A percentile compares a stretch with the other conserved stretches of the same genome.
phyloP scores from a whole-genome alignment of 2,329 filamentous ascomycete genomes.

The Cordyceps sp. region DNA sequence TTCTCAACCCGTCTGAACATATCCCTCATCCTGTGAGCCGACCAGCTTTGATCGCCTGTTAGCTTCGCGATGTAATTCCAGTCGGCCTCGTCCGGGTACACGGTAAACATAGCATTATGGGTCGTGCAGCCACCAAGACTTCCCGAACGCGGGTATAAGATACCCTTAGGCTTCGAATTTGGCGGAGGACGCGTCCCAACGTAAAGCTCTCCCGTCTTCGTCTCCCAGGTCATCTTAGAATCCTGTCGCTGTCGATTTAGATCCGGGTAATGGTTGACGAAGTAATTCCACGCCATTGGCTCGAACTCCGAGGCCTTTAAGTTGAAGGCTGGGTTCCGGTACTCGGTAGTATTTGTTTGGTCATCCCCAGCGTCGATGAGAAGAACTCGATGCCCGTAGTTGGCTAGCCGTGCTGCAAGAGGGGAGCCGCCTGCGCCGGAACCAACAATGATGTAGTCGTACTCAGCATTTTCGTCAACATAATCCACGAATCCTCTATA shows the following conservation, averaged over 20 bases:
- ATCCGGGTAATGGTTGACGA: constrained; percentile 43
- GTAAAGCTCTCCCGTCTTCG: constrained; percentile 31
- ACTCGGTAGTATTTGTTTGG: constrained; percentile 23
- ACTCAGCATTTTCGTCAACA: constrained; percentile 2
- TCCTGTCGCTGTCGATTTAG: constrained; percentile 33
- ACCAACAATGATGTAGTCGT: constrained; percentile 47
- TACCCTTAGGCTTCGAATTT: constrained; percentile 22
- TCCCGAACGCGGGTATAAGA: constrained; percentile 28
- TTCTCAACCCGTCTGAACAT: constrained; percentile 41
- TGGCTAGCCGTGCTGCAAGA: constrained; percentile 38
- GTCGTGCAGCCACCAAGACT: constrained; percentile 34
- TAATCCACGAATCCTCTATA: not conserved
- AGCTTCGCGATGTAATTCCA: constrained; percentile 38
- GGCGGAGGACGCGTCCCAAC: constrained; percentile 20
- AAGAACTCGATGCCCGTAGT: constrained; percentile 40
- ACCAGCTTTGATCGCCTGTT: constrained; percentile 45
- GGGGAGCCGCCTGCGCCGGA: constrained; percentile 44
- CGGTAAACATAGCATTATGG: constrained; percentile 44
- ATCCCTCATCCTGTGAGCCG: constrained; percentile 38
- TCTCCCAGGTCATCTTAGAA: constrained; percentile 40
- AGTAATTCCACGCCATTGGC: constrained; percentile 44
- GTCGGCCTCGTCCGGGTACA: constrained; percentile 42
- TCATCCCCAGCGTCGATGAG: constrained; percentile 47
- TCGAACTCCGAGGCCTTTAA: constrained; percentile 31
- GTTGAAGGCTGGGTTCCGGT: constrained; percentile 26